Percentiles rank a stretch among this genome's conserved stretches.
Evolutionary conservation across 352 stramenopile species (phyloP).

Genomic region (Globisporangium takayamanum): DNA sequence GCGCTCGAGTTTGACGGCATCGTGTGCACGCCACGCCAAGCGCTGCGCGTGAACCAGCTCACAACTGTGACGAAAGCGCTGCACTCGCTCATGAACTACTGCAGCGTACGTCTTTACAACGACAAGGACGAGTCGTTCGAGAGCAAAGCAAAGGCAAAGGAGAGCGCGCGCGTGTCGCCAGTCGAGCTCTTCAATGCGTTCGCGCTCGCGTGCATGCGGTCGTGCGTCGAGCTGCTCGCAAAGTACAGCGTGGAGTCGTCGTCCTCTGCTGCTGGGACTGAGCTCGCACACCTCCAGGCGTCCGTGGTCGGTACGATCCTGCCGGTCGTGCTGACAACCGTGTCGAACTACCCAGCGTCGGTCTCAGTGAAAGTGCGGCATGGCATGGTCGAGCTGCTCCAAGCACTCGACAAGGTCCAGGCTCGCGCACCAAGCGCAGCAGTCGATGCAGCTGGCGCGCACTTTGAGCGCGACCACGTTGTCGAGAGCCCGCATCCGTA

Average conservation of each 20-base stretch:
- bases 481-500: constrained; percentile 70
- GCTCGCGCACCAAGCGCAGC: not conserved
- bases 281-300: constrained; percentile 11
- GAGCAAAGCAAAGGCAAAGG: constrained; percentile 9
- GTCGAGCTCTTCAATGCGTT: constrained; percentile 37
- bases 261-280: not conserved
- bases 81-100: constrained; percentile 44
- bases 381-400: constrained; percentile 23
- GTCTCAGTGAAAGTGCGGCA: constrained; percentile 23
- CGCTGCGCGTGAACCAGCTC: not conserved
- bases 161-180: constrained; percentile 6
- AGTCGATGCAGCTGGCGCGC: constrained; percentile 12
- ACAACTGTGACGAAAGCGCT: constrained; percentile 34
- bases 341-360: constrained; percentile 31
- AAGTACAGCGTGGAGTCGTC: not conserved
- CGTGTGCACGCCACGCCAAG: not conserved
- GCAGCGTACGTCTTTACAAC: constrained; percentile 30
- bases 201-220: constrained; percentile 30
- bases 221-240: constrained; percentile 22
- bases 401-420: constrained; percentile 19
- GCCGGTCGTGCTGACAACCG: constrained; percentile 35
- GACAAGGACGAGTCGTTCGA: constrained; percentile 18
- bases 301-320: constrained; percentile 42
- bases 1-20: constrained; percentile 23
- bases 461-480: constrained; percentile 36